Percentiles rank a stretch among this genome's conserved stretches.
Conservation (phyloP, 345 rosid species). For the Sonneratia alba region DNA sequence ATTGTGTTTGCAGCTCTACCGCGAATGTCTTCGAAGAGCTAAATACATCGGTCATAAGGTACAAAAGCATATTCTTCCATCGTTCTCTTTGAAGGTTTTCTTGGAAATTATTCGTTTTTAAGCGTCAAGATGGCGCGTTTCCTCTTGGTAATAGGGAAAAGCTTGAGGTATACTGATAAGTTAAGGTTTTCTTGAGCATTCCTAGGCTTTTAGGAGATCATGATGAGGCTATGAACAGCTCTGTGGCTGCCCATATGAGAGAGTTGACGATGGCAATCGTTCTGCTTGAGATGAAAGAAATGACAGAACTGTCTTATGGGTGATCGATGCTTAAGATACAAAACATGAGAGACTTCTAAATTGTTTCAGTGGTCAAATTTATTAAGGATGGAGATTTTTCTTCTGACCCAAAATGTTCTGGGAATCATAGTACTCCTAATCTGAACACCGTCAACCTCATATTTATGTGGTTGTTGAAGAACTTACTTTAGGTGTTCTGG, state of each 20-base stretch:
- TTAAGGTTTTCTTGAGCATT: not conserved
- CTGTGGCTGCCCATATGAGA: not conserved
- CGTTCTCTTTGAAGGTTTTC: no score
- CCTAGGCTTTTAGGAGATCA: not conserved
- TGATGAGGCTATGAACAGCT: not conserved
- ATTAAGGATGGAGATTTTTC: not conserved
- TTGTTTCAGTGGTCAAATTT: not conserved
- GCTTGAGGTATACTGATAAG: not conserved
- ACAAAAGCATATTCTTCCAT: conserved; percentile 1
- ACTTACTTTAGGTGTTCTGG: not conserved
- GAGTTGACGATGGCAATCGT: not conserved
- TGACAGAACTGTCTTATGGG: not conserved
- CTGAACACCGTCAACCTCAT: not conserved
- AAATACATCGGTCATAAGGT: conserved; percentile 77
- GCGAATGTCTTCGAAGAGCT: conserved; percentile 95
- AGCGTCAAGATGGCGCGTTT: not conserved
- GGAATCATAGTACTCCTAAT: not conserved
- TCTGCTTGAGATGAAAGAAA: not conserved
- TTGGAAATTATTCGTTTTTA: not conserved
- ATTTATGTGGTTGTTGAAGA: not conserved
- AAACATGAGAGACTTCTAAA: not conserved
- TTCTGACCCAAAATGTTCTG: not conserved
- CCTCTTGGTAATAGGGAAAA: not conserved
- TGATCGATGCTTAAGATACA: not conserved
- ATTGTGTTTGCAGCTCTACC: conserved; percentile 54